phyloP scores from a whole-genome alignment of 2,329 filamentous ascomycete species.

The Paecilomyces formosus region DNA sequence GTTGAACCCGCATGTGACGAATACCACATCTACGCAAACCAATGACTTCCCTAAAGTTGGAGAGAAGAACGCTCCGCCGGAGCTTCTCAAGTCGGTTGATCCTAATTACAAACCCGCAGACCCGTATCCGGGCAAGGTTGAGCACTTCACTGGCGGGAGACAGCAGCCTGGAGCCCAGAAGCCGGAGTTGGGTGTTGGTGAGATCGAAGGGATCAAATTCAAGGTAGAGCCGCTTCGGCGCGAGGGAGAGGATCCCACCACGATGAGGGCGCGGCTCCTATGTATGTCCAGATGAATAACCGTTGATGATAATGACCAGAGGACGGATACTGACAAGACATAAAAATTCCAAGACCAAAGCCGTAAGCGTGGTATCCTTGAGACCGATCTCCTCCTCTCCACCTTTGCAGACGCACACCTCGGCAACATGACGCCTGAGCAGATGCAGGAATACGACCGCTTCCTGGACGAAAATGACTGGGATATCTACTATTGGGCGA shows the following conservation, averaged over 20 bases:
- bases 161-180: conserved; percentile 47
- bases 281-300: conserved; percentile 34
- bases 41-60: conserved; percentile 57
- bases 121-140: conserved; percentile 54
- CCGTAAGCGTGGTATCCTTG: conserved; percentile 90
- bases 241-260: conserved; percentile 72
- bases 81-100: conserved; percentile 52
- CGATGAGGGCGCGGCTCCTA: conserved; percentile 80
- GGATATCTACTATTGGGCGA: conserved; percentile 99
- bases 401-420: conserved; percentile 86
- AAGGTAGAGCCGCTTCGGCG: conserved; percentile 83
- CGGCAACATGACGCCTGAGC: conserved; percentile 59
- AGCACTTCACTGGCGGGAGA: conserved; percentile 58
- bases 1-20: conserved; percentile 56
- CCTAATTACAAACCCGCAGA: conserved; percentile 52
- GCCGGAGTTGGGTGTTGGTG: conserved; percentile 70
- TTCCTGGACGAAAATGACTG: conserved; percentile 99
- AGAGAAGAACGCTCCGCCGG: conserved; percentile 50
- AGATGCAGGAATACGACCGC: conserved; percentile 77
- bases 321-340: neutral
- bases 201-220: conserved; percentile 80
- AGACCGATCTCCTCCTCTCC: conserved; percentile 90
- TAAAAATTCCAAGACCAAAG: conserved; percentile 65
- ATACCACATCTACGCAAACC: conserved; percentile 56
- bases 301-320: neutral